These are phyloP conservation scores for Arthrobotrys sinensis DNA, from an alignment of 2,329 filamentous ascomycete species.

Conservation along the genomic window DNA sequence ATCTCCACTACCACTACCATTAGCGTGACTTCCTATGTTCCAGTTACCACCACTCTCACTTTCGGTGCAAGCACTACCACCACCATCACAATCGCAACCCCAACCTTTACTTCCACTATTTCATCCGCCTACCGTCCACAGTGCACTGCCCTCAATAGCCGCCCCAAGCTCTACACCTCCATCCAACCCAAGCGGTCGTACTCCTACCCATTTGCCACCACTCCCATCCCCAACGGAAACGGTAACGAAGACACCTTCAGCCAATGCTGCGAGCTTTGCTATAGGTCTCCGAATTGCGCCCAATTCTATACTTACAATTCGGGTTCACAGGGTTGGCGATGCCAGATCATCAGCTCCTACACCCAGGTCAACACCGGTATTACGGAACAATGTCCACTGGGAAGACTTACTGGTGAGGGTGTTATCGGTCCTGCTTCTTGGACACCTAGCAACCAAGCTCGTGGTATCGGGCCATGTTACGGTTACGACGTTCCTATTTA, in stretches of 20 bases:
- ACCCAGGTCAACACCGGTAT: not conserved
- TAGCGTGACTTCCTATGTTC: slow-evolving; percentile 25
- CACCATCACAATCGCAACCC: slow-evolving; percentile 25
- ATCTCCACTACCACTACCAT: slow-evolving; percentile 33
- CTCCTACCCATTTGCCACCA: slow-evolving; percentile 29
- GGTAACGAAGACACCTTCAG: slow-evolving; percentile 17
- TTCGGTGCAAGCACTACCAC: not conserved
- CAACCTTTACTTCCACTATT: slow-evolving; percentile 24
- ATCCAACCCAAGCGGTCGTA: slow-evolving; percentile 9
- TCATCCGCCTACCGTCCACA: slow-evolving; percentile 26
- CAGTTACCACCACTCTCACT: slow-evolving; percentile 22
- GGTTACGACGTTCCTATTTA: slow-evolving; percentile 33
- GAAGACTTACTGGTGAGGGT: slow-evolving; percentile 30
- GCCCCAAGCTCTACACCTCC: slow-evolving; percentile 19
- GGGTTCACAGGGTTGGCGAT: not conserved
- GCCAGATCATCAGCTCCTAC: slow-evolving; percentile 25
- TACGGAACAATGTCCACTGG: slow-evolving; percentile 20
- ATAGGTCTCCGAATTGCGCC: slow-evolving; percentile 5
- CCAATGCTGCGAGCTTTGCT: slow-evolving; percentile 38
- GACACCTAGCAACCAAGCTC: slow-evolving; percentile 1
- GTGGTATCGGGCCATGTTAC: slow-evolving; percentile 37
- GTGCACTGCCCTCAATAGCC: slow-evolving; percentile 25
- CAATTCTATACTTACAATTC: slow-evolving; percentile 15
- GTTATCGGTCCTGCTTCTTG: slow-evolving; percentile 8
- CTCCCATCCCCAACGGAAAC: slow-evolving; percentile 11